These are phyloP conservation scores for Gynochthodes officinalis DNA, from an alignment of 257 asterid genomes.

Conservation along the genomic window DNA sequence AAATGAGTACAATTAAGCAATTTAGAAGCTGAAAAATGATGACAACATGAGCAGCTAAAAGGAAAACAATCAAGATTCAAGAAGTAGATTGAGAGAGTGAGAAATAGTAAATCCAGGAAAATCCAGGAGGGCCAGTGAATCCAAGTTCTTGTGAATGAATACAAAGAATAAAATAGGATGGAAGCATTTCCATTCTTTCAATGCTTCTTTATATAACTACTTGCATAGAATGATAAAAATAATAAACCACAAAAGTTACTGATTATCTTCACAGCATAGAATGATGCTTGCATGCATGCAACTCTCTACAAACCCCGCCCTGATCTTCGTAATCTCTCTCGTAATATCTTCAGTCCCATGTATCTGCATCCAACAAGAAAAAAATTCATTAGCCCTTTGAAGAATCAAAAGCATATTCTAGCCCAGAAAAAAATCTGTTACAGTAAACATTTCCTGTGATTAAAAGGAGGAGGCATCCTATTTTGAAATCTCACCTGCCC, in stretches of 20 bases:
- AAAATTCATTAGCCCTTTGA: background rate
- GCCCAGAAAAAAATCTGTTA: too few species aligned
- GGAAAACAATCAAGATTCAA: background rate
- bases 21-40: too few species aligned
- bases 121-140: background rate
- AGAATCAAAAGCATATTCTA: too few species aligned
- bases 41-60: background rate
- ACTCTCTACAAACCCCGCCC: conserved; percentile 43
- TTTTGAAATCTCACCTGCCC: conserved; percentile 58
- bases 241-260: background rate
- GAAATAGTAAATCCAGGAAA: conserved; percentile 12
- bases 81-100: background rate
- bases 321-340: conserved; percentile 61
- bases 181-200: conserved; percentile 15
- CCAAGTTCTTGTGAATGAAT: conserved; percentile 3
- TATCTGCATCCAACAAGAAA: conserved; percentile 48
- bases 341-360: conserved; percentile 87
- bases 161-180: conserved; percentile 21
- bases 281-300: background rate
- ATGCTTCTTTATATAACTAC: conserved; percentile 4
- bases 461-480: background rate
- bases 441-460: background rate
- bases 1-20: too few species aligned
- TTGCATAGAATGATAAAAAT: background rate
- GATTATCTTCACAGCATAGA: background rate